Evolutionary conservation across 129 eudicot species (phyloP).

Genomic region (Lonicera japonica): DNA sequence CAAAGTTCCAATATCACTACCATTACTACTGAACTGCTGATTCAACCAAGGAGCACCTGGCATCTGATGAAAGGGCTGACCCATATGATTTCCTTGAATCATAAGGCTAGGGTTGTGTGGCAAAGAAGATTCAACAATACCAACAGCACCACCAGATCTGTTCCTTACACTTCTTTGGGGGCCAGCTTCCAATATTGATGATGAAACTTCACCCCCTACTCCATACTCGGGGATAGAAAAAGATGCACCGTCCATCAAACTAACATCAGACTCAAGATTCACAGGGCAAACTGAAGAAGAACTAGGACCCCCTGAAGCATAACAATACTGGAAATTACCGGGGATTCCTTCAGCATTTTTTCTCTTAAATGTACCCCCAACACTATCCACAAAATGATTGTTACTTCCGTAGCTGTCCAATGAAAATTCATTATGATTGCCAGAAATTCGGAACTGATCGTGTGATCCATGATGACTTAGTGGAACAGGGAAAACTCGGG

Average conservation of each 20-base stretch:
- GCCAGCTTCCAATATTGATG: conserved; percentile 36
- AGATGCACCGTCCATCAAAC: conserved; percentile 11
- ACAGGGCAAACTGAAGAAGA: conserved; percentile 41
- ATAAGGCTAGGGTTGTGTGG: conserved; percentile 34
- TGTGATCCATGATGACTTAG: conserved; percentile 35
- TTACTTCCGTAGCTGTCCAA: neutral
- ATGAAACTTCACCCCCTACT: too few relatives aligned
- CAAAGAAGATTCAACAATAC: conserved; percentile 31
- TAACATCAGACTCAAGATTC: conserved; percentile 36
- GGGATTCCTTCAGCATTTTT: conserved; percentile 55
- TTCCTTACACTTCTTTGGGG: conserved; percentile 34
- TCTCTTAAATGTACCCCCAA: conserved; percentile 45
- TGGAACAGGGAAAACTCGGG: conserved; percentile 43
- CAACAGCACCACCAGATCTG: conserved; percentile 23
- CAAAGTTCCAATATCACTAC: conserved; percentile 38
- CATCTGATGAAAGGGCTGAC: conserved; percentile 37
- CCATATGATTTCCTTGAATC: conserved; percentile 41
- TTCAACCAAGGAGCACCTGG: conserved; percentile 54
- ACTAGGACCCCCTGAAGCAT: conserved; percentile 53
- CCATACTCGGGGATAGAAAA: too few relatives aligned
- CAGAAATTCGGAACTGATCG: conserved; percentile 45
- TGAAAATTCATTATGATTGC: conserved; percentile 38
- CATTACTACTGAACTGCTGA: conserved; percentile 26
- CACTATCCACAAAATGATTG: conserved; percentile 42
- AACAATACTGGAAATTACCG: conserved; percentile 32